Evolutionary conservation across 202 grass and related monocot genomes (phyloP).

Genomic region (Tripidium arundinaceum): DNA sequence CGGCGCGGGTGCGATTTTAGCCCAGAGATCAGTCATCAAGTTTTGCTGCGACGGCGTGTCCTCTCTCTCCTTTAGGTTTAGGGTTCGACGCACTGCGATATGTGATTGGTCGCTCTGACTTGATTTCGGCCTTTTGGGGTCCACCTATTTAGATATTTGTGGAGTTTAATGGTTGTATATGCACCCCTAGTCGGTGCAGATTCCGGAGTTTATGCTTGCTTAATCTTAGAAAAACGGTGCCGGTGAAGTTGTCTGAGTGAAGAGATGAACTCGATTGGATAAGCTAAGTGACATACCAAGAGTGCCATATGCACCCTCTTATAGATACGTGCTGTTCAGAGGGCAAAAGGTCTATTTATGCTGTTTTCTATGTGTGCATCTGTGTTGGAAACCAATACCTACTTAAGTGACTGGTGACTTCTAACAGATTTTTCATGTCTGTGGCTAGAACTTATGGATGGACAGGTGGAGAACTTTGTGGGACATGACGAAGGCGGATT

Average conservation of each 20-base stretch:
- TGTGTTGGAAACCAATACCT: not conserved
- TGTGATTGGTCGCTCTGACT: not conserved
- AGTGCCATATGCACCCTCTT: not conserved
- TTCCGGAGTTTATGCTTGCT: not conserved
- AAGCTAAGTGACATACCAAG: not conserved
- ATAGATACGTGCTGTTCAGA: not conserved
- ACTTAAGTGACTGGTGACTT: not conserved
- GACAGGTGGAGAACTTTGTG: slow-evolving; percentile 22
- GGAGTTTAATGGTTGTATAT: not conserved
- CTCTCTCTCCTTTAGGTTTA: not conserved
- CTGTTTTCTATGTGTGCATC: not conserved
- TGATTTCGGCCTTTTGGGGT: not conserved
- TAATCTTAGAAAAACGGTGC: not conserved
- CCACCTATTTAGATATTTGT: not conserved
- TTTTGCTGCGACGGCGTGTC: not conserved
- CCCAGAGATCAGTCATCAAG: not conserved
- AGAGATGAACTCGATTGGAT: not conserved
- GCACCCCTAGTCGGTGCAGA: not conserved
- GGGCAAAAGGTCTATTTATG: not conserved
- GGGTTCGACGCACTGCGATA: not conserved
- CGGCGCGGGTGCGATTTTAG: not conserved
- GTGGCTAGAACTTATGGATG: slow-evolving; percentile 51
- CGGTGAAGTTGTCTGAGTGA: not conserved
- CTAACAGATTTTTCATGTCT: not conserved
- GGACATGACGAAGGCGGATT: slow-evolving; percentile 3